A percentile compares a stretch with the other conserved stretches of the same genome.
phyloP scores from a whole-genome alignment of 352 stramenopile species.

The Phytophthora sojae region DNA sequence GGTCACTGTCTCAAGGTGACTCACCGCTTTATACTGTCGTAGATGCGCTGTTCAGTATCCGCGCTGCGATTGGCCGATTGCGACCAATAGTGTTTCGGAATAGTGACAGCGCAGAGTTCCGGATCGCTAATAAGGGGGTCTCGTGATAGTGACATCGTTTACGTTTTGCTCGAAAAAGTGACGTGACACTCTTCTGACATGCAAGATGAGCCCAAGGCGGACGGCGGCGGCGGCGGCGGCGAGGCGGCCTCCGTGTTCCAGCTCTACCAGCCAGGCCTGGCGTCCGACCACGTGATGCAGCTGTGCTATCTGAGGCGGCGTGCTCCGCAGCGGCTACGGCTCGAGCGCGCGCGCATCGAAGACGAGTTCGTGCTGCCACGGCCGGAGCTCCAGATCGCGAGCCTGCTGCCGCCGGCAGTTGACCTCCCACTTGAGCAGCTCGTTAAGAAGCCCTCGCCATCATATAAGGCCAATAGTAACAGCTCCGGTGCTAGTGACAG shows the following conservation, averaged over 20 bases:
- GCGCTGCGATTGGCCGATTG: constrained; percentile 11
- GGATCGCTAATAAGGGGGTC: background rate
- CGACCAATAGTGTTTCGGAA: constrained; percentile 17
- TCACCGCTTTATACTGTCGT: background rate
- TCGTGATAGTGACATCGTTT: background rate
- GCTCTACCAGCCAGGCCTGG: constrained; percentile 70
- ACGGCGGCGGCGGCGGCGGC: background rate
- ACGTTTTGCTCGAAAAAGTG: background rate
- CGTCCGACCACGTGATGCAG: constrained; percentile 62
- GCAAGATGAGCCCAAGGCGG: background rate
- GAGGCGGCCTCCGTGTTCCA: constrained; percentile 43
- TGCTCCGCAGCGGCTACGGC: constrained; percentile 27
- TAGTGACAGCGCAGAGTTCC: constrained; percentile 9
- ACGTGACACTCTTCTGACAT: background rate
- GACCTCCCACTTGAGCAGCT: constrained; percentile 40
- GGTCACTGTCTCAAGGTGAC: constrained; percentile 1
- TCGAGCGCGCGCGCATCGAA: constrained; percentile 36
- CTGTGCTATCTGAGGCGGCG: constrained; percentile 61
- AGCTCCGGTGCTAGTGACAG: background rate
- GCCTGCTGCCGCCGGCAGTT: constrained; percentile 43
- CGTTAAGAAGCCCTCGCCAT: background rate
- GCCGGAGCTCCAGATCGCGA: constrained; percentile 43
- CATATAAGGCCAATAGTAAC: background rate
- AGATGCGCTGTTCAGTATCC: background rate
- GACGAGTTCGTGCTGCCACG: constrained; percentile 63